phyloP scores from a whole-genome alignment of 2,329 filamentous ascomycete genomes.

The Neurospora crassa region DNA sequence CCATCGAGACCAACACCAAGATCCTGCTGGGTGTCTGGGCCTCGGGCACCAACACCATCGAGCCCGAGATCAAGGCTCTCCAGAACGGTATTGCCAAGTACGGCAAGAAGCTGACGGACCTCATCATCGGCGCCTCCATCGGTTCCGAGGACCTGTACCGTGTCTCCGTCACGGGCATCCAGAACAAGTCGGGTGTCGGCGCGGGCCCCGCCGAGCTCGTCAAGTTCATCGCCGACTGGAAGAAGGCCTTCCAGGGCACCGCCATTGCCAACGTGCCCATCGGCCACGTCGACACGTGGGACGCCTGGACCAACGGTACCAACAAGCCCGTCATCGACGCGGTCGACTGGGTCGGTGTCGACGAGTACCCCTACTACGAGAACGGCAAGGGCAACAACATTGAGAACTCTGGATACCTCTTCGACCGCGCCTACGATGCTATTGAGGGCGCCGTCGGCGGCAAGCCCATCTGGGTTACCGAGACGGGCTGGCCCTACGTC shows the following conservation, averaged over 20 bases:
- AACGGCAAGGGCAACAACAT: slow-evolving; percentile 45
- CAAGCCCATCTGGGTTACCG: slow-evolving; percentile 52
- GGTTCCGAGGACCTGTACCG: slow-evolving; percentile 62
- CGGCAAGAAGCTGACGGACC: slow-evolving; percentile 41
- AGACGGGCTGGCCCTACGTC: slow-evolving; percentile 55
- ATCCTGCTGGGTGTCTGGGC: slow-evolving; percentile 59
- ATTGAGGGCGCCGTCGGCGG: slow-evolving; percentile 35
- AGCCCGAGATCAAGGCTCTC: slow-evolving; percentile 51
- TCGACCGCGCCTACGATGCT: slow-evolving; percentile 38
- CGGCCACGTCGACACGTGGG: slow-evolving; percentile 63
- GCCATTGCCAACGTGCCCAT: slow-evolving; percentile 39
- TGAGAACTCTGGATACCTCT: slow-evolving; percentile 43
- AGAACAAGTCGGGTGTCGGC: slow-evolving; percentile 53
- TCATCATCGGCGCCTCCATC: slow-evolving; percentile 55
- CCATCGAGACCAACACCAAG: slow-evolving; percentile 48
- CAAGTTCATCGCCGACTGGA: slow-evolving; percentile 57
- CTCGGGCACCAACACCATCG: slow-evolving; percentile 43
- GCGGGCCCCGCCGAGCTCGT: slow-evolving; percentile 49
- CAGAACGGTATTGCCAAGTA: slow-evolving; percentile 43
- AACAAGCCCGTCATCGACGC: slow-evolving; percentile 52
- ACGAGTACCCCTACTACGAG: slow-evolving; percentile 61
- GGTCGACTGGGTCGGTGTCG: slow-evolving; percentile 54
- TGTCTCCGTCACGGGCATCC: slow-evolving; percentile 47
- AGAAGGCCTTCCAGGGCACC: slow-evolving; percentile 41
- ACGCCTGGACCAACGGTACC: slow-evolving; percentile 48